phyloP scores from a whole-genome alignment of 768 basidiomycete species.

The Tricholoma saponaceum region DNA sequence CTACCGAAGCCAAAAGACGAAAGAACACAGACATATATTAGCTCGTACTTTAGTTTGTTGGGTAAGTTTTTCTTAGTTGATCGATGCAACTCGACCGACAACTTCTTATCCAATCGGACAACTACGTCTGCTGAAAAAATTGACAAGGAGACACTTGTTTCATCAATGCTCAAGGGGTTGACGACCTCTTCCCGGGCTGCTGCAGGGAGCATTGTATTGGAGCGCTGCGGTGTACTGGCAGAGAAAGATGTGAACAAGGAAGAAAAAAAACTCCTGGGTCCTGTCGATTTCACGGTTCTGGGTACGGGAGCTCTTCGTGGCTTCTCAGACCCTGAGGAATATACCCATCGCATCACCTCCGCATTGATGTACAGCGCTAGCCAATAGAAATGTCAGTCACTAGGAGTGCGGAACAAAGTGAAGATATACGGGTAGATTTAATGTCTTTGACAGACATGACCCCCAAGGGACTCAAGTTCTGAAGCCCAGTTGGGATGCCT shows the following conservation, averaged over 20 bases:
- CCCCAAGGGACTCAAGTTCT: slow-evolving; percentile 46
- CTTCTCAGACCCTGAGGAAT: slow-evolving; percentile 61
- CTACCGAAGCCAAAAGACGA: background rate
- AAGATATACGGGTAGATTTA: slow-evolving; percentile 53
- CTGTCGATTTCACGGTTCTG: slow-evolving; percentile 27
- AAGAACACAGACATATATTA: slow-evolving; percentile 69
- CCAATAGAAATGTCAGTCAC: slow-evolving; percentile 3
- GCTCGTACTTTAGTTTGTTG: slow-evolving; percentile 61
- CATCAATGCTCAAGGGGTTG: slow-evolving; percentile 37
- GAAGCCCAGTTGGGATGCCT: slow-evolving; percentile 53
- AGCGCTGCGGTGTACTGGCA: slow-evolving; percentile 30
- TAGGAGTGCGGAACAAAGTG: slow-evolving; percentile 3
- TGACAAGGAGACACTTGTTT: slow-evolving; percentile 55
- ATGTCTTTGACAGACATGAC: slow-evolving; percentile 70
- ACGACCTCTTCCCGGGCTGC: slow-evolving; percentile 22
- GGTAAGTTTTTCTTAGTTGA: slow-evolving; percentile 97
- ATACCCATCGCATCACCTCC: slow-evolving; percentile 78
- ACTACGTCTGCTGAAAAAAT: slow-evolving; percentile 66
- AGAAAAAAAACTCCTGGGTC: slow-evolving; percentile 43
- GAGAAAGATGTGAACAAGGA: slow-evolving; percentile 39
- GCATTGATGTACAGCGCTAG: slow-evolving; percentile 75
- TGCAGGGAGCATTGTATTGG: slow-evolving; percentile 28
- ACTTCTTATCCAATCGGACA: slow-evolving; percentile 61
- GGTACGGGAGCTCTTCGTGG: slow-evolving; percentile 30
- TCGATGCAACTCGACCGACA: slow-evolving; percentile 71